A percentile compares a stretch with the other conserved stretches of the same genome.
phyloP scores from a whole-genome alignment of 1,139 yeast species.

The Hyphopichia khmerensis region DNA sequence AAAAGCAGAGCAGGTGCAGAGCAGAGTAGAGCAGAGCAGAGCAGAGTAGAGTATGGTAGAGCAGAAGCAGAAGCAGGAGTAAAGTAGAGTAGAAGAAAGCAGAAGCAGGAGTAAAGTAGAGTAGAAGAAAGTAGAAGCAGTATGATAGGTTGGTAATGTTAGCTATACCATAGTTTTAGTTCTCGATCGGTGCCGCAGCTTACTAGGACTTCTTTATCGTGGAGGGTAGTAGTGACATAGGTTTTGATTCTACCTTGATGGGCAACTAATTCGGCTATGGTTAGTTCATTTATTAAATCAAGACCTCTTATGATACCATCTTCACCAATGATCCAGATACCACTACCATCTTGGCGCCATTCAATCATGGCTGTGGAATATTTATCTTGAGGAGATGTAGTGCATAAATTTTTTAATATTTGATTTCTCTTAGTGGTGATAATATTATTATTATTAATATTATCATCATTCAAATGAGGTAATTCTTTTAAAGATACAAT shows the following conservation, averaged over 20 bases:
- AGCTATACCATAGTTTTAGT: conserved; percentile 17
- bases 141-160: too few species aligned
- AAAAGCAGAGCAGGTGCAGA: too few species aligned
- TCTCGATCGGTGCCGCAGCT: conserved; percentile 50
- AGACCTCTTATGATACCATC: conserved; percentile 66
- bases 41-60: too few species aligned
- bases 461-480: too few species aligned
- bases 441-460: conserved; percentile 5
- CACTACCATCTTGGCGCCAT: conserved; percentile 41
- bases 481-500: conserved; percentile 43
- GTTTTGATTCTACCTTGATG: conserved; percentile 53
- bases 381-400: conserved; percentile 70
- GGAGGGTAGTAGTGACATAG: conserved; percentile 28
- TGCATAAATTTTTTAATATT: conserved; percentile 55
- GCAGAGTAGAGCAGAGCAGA: too few species aligned
- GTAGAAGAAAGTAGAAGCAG: too few species aligned
- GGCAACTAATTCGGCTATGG: conserved; percentile 23
- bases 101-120: too few species aligned
- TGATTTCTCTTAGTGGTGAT: conserved; percentile 33
- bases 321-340: conserved; percentile 70
- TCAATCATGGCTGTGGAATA: conserved; percentile 55
- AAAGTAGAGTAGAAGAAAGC: too few species aligned
- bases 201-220: conserved; percentile 32
- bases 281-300: conserved; percentile 33
- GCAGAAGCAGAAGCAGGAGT: too few species aligned